Conservation (phyloP, 352 stramenopile species). For the Plasmopara halstedii region DNA sequence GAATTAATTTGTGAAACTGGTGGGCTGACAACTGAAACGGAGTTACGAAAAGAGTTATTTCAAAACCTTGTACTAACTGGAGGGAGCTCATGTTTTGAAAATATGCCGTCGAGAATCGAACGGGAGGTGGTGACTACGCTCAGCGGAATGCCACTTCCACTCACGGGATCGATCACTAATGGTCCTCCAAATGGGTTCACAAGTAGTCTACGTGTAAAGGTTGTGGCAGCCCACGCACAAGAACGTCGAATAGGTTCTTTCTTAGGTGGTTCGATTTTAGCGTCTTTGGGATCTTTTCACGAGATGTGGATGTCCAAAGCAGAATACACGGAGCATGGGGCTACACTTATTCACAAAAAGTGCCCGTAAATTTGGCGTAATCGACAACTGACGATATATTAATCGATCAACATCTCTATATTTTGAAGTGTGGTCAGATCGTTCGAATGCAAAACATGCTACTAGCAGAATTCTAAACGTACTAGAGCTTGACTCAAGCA, state of each 20-base stretch:
- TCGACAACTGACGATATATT: too few species aligned
- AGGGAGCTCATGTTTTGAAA: constrained; percentile 78
- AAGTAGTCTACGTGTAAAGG: constrained; percentile 58
- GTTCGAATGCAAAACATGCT: too few species aligned
- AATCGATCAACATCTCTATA: too few species aligned
- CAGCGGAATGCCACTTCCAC: constrained; percentile 26
- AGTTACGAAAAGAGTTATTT: constrained; percentile 72
- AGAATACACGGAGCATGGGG: constrained; percentile 98
- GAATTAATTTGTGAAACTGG: constrained; percentile 59
- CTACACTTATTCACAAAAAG: constrained; percentile 96
- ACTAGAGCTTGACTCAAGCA: too few species aligned
- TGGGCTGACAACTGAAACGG: constrained; percentile 54
- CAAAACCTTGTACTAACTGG: constrained; percentile 78
- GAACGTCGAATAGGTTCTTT: constrained; percentile 69
- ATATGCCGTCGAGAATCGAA: constrained; percentile 62
- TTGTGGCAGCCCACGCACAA: constrained; percentile 52
- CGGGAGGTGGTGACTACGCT: constrained; percentile 58
- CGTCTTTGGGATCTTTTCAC: constrained; percentile 95
- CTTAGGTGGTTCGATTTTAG: constrained; percentile 95
- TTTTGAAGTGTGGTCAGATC: too few species aligned
- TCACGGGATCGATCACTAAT: constrained; percentile 10
- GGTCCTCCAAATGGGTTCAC: constrained; percentile 10
- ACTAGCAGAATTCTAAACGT: too few species aligned
- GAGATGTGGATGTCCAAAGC: constrained; percentile 99
- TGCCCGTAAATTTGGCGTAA: constrained; percentile 57